Base-by-base conservation (phyloP, 2,329 filamentous ascomycete species). In the Aureobasidium melanogenum region DNA sequence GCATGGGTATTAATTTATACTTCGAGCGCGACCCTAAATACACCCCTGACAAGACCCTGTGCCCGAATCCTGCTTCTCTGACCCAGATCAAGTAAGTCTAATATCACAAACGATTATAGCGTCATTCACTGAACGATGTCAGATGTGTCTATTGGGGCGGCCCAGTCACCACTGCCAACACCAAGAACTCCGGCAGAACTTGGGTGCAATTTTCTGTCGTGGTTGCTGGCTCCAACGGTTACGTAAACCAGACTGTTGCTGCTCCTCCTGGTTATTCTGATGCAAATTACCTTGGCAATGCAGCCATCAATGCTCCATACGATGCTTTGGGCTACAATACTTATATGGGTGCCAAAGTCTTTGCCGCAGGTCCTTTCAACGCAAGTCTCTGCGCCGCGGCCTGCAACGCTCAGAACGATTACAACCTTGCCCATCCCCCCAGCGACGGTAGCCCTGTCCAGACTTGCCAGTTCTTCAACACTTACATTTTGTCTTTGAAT, bases 61-160 rank as follows among this genome's bases (percentile, higher is more conserved):
- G 74, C 65, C 60, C 67, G 9, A 70, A 76, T 44, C 74, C 74
- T 26, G 17, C 68, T 2, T 70, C 69, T 19, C 64, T 69, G 24
- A 71, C 69, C n/a, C 69, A 69, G 34, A 63, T 65, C 62, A 72
- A 73, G 62, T 75, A 74, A 63, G 67, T 69, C 0, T 64, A 70
- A 30, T 74, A 43, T 14, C 12, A 15, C 39, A 14, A 12, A 5
- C 4, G 14, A 6, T 4, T 6, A 4, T 14, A 43, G 4, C 14
- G 2, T 24, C 12, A 12, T 14, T 22, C 39, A 5, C 39, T 43
- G 4, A 47, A 28, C 44, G 14, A 10, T 17, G 2, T 17, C 17
- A 72, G 73, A 60, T 75, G 74, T 62, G 67, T 69, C 0, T 64
- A 70, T 30, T 75, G 71, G 67, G 73, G 74, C 14, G 66, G 67